A percentile compares a stretch with the other conserved stretches of the same genome.
Conservation (phyloP, 306 rosid species). For the Lathyrus oleraceus region DNA sequence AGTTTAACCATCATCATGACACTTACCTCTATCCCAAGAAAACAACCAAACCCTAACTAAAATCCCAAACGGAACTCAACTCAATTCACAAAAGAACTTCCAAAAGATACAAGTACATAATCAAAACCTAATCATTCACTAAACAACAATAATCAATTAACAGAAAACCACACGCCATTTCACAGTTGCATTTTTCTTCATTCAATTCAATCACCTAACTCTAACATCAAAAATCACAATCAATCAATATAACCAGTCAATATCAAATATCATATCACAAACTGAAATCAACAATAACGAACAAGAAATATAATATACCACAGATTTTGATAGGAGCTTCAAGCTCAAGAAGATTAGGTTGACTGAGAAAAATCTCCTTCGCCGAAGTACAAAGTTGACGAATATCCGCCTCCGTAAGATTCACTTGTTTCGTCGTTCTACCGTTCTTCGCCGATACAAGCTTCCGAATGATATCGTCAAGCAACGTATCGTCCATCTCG, state of each 20-base stretch:
- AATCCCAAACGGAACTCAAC: background rate
- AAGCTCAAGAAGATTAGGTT: slow-evolving; percentile 86
- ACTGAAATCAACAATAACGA: background rate
- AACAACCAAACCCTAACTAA: slow-evolving; percentile 13
- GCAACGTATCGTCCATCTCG: slow-evolving; percentile 57
- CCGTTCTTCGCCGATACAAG: slow-evolving; percentile 69
- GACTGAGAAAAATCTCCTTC: slow-evolving; percentile 76
- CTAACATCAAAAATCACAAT: slow-evolving; percentile 7
- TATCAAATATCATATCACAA: background rate
- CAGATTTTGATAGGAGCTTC: slow-evolving; percentile 89
- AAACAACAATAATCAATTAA: background rate
- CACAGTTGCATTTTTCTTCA: background rate
- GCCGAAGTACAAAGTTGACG: slow-evolving; percentile 58
- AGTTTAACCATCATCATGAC: background rate
- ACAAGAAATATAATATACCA: slow-evolving; percentile 42
- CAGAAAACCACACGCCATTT: background rate
- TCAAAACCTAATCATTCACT: background rate
- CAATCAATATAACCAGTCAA: background rate
- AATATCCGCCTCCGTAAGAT: slow-evolving; percentile 70
- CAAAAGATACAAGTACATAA: background rate
- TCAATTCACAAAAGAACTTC: background rate
- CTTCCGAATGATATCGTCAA: slow-evolving; percentile 67
- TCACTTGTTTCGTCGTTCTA: slow-evolving; percentile 70
- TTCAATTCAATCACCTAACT: slow-evolving; percentile 23
- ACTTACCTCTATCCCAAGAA: background rate